A percentile compares a stretch with the other conserved stretches of the same genome.
Evolutionary conservation across 345 rosid genomes (phyloP).

Genomic region (Eutrema japonicum): DNA sequence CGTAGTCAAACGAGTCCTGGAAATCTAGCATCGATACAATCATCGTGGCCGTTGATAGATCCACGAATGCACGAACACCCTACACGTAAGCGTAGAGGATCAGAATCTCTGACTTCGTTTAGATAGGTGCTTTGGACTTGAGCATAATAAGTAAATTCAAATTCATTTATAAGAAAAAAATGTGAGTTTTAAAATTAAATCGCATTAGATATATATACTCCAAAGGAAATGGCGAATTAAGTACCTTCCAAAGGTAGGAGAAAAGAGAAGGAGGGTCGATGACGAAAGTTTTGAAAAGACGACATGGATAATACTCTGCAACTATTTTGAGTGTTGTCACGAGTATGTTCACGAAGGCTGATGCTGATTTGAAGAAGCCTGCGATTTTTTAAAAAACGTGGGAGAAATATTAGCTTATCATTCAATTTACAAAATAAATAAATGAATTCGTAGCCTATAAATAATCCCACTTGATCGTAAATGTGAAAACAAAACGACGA

Average conservation of each 20-base stretch:
- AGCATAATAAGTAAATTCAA: conserved; percentile 14
- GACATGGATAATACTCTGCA: conserved; percentile 85
- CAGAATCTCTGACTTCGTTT: conserved; percentile 3
- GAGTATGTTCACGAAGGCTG: conserved; percentile 83
- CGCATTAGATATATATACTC: not conserved
- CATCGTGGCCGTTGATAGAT: conserved; percentile 67
- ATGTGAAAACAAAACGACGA: not conserved
- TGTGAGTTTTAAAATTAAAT: not conserved
- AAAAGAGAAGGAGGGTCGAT: conserved; percentile 97
- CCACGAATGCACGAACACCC: conserved; percentile 94
- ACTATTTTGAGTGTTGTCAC: conserved; percentile 81
- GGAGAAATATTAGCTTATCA: not conserved
- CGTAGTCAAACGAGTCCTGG: conserved; percentile 72
- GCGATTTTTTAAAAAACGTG: conserved; percentile 37
- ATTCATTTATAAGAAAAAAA: not conserved
- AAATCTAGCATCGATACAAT: conserved; percentile 79
- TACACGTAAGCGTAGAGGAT: conserved; percentile 45
- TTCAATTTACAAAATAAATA: not conserved
- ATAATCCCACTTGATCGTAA: not conserved
- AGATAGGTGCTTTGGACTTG: conserved; percentile 38
- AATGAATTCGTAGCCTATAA: not conserved
- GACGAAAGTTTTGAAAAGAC: conserved; percentile 79
- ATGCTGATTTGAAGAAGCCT: conserved; percentile 98
- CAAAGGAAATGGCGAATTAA: not conserved
- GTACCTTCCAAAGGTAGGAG: conserved; percentile 95